Conservation (phyloP, 768 basidiomycete genomes). For the Clavaria fumosa region DNA sequence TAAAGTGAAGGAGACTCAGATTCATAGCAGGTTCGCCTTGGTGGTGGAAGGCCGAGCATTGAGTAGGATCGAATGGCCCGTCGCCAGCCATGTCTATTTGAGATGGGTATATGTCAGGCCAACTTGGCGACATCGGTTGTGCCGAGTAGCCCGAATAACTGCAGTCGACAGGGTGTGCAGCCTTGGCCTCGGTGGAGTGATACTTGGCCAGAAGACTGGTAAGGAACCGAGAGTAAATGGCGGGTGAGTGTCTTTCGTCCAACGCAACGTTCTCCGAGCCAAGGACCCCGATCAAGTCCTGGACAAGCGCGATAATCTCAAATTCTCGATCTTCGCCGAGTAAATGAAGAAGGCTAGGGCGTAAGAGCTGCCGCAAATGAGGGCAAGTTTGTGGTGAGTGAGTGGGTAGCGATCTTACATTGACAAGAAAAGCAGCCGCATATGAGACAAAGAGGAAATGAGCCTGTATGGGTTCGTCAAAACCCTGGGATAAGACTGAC, state of each 20-base stretch:
- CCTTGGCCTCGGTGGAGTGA: not conserved
- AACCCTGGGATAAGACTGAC: not conserved
- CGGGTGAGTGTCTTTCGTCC: slow-evolving; percentile 40
- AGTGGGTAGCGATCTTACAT: slow-evolving; percentile 23
- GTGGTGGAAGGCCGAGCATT: too few species aligned
- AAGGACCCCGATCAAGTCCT: slow-evolving; percentile 29
- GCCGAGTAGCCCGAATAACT: slow-evolving; percentile 40
- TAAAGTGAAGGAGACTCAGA: too few species aligned
- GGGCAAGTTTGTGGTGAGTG: not conserved
- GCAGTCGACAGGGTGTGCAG: slow-evolving; percentile 42
- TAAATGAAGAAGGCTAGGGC: slow-evolving; percentile 31
- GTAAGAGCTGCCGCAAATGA: slow-evolving; percentile 29
- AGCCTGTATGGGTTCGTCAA: slow-evolving; percentile 11
- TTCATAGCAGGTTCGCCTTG: too few species aligned
- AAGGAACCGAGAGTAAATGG: slow-evolving; percentile 42
- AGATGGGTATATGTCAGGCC: too few species aligned
- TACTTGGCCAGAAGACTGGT: slow-evolving; percentile 31
- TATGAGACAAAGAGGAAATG: slow-evolving; percentile 39
- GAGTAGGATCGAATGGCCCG: too few species aligned
- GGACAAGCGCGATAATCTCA: slow-evolving; percentile 29
- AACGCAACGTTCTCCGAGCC: slow-evolving; percentile 35
- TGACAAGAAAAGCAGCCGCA: slow-evolving; percentile 44
- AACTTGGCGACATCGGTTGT: too few species aligned
- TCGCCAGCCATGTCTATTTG: too few species aligned
- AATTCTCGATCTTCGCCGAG: slow-evolving; percentile 24